Evolutionary conservation across 352 stramenopile species (phyloP), one percentile per base, ranked within the genome.

Genomic region (Pythium diclinum): DNA sequence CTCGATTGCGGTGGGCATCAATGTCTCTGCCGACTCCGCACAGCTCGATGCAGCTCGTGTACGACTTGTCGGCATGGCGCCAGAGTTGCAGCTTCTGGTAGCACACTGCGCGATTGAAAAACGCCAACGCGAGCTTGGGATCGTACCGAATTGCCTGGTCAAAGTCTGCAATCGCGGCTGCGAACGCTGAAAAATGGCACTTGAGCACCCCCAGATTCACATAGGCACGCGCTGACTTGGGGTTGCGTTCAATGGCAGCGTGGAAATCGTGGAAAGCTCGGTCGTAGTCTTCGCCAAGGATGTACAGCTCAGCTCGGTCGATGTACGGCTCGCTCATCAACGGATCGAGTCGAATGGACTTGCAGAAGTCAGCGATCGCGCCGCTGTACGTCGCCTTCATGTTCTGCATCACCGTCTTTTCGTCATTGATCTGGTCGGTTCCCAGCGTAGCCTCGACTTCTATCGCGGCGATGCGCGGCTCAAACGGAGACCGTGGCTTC

Each of bases 131-230:
- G 10, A 78, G 53, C 46, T 69, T 69, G 0, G 68, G 49, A 34
- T 87, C 79, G 32, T 68, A 70, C 47, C 79, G 78, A 46, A 88
- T 77, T 7, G 82, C 82, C 46, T 80, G 67, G 54, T 92, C 84
- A 61, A 89, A 92, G 58, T 89, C 79, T 16, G 69, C 72, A 42
- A 92, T 90, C 34, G 82, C 82, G 2, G 82, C 56, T 2, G 84
- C 81, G 51, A 83, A 89, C 4, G 73, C 73, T 17, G 69, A 61
- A 52, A 92, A 89, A n/a, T 88, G 82, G 19, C 84, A 90, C 56
- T 92, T 88, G n/a, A 92, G 69, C n/a, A 92, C 72, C 25, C 84
- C 84, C 4, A 83, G 46, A 61, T 83, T 88, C 46, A 91, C 63
- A 34, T 84, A 71, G 23, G 84, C 82, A 19, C 83, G 75, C 30